Conservation (phyloP, 495 filamentous ascomycete species). For the Penicillium daleae region DNA sequence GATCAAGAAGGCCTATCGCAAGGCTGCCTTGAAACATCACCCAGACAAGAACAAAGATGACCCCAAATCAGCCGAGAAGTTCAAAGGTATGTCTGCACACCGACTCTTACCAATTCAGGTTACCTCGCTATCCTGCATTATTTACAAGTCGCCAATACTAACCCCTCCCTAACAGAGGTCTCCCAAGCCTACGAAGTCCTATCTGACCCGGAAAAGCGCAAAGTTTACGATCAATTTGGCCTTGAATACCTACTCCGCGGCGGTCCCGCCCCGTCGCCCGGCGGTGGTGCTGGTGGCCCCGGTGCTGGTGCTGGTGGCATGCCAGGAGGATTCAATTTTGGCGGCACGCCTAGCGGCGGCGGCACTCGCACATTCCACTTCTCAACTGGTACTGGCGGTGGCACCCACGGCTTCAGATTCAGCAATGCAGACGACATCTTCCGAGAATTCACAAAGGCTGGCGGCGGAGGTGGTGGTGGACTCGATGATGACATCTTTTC, state of each 20-base stretch:
- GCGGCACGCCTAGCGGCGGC: slow-evolving; percentile 59
- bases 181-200: slow-evolving; percentile 98
- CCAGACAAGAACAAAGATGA: slow-evolving; percentile 98
- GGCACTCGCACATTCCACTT: slow-evolving; percentile 71
- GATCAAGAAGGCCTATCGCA: slow-evolving; percentile 97
- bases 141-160: slow-evolving; percentile 11
- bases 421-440: slow-evolving; percentile 85
- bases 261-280: slow-evolving; percentile 69
- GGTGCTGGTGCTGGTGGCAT: slow-evolving; percentile 55
- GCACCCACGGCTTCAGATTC: slow-evolving; percentile 70
- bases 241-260: slow-evolving; percentile 90
- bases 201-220: slow-evolving; percentile 94
- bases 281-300: slow-evolving; percentile 50
- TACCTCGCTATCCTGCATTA: slow-evolving; percentile 16
- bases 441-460: slow-evolving; percentile 68
- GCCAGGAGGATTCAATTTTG: slow-evolving; percentile 58
- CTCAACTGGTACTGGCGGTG: slow-evolving; percentile 60
- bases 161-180: slow-evolving; percentile 58
- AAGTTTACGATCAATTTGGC: slow-evolving; percentile 92
- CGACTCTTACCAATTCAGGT: slow-evolving; percentile 1
- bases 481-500: slow-evolving; percentile 59
- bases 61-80: slow-evolving; percentile 79
- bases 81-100: slow-evolving; percentile 61
- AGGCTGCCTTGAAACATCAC: slow-evolving; percentile 88
- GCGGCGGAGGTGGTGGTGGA: slow-evolving; percentile 39